A percentile compares a stretch with the other conserved stretches of the same genome.
Conservation (phyloP, 352 stramenopile species). For the Phytopythium cucurbitacearum region DNA sequence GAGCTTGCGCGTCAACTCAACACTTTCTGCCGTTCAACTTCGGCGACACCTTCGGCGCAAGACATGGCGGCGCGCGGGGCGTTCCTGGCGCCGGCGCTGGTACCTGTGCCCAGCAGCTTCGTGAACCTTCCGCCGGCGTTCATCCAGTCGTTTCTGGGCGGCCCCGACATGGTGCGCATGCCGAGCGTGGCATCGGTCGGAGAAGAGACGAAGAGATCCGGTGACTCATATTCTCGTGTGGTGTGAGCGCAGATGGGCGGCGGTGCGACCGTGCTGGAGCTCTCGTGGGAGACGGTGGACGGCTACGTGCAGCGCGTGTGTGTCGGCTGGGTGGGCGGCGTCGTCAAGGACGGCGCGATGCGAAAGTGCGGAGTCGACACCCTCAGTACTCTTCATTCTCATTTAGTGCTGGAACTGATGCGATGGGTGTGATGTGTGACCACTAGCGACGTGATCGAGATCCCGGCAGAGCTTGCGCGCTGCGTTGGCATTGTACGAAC, state of each 20-base stretch:
- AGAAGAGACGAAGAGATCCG: conserved; percentile 1
- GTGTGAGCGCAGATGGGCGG: conserved; percentile 13
- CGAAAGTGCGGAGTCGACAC: conserved; percentile 32
- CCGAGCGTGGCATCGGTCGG: background rate
- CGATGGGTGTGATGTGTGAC: background rate
- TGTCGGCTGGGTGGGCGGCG: conserved; percentile 60
- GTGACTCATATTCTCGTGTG: background rate
- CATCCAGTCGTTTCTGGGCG: conserved; percentile 51
- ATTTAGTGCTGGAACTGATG: conserved; percentile 3
- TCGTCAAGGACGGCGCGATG: conserved; percentile 41
- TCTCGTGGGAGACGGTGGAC: conserved; percentile 79
- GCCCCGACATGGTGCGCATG: conserved; percentile 24
- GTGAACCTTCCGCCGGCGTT: conserved; percentile 65
- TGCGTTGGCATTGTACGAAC: conserved; percentile 70
- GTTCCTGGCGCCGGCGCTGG: conserved; percentile 59
- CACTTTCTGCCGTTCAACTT: conserved; percentile 4
- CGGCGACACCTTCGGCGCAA: background rate
- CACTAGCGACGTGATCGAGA: conserved; percentile 77
- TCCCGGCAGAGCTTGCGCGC: conserved; percentile 77
- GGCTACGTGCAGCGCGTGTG: conserved; percentile 75
- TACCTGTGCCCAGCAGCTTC: conserved; percentile 68
- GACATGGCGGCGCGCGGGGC: conserved; percentile 36
- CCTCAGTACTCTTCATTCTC: background rate
- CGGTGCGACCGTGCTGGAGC: conserved; percentile 60
- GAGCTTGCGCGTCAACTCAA: conserved; percentile 1